Evolutionary conservation across 768 basidiomycete genomes (phyloP).

Genomic region (Kondoa malvinella): DNA sequence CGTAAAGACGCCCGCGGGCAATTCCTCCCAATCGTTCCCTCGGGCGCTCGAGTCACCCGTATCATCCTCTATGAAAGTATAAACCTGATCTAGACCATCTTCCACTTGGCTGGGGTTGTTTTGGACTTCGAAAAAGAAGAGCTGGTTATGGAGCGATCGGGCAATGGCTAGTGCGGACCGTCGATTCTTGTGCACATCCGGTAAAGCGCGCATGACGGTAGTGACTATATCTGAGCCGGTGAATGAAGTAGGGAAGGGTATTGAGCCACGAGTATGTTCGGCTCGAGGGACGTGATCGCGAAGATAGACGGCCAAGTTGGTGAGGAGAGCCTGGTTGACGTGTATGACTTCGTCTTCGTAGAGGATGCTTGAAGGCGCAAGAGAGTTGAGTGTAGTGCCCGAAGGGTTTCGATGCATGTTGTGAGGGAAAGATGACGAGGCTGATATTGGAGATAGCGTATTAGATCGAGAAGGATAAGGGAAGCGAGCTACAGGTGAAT

Average conservation of each 20-base stretch:
- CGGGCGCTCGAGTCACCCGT: too few species aligned
- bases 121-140: slow-evolving; percentile 94
- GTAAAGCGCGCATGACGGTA: slow-evolving; percentile 44
- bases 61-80: slow-evolving; percentile 69
- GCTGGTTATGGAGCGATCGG: slow-evolving; percentile 70
- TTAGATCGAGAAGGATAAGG: not conserved
- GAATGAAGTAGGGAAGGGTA: slow-evolving; percentile 75
- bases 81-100: slow-evolving; percentile 61
- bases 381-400: not conserved
- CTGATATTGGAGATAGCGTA: not conserved
- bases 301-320: slow-evolving; percentile 72
- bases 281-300: slow-evolving; percentile 76
- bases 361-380: not conserved
- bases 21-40: slow-evolving; percentile 36
- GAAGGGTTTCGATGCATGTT: not conserved
- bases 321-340: slow-evolving; percentile 71
- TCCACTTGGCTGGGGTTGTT: slow-evolving; percentile 54
- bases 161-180: slow-evolving; percentile 60
- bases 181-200: slow-evolving; percentile 67
- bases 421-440: not conserved
- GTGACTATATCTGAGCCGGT: slow-evolving; percentile 85
- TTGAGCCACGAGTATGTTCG: slow-evolving; percentile 77
- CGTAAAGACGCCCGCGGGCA: slow-evolving; percentile 80
- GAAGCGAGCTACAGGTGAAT: not conserved
- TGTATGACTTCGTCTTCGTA: not conserved